A percentile compares a stretch with the other conserved stretches of the same genome.
Evolutionary conservation across 306 rosid genomes (phyloP).

Genomic region (Quillaja saponaria): DNA sequence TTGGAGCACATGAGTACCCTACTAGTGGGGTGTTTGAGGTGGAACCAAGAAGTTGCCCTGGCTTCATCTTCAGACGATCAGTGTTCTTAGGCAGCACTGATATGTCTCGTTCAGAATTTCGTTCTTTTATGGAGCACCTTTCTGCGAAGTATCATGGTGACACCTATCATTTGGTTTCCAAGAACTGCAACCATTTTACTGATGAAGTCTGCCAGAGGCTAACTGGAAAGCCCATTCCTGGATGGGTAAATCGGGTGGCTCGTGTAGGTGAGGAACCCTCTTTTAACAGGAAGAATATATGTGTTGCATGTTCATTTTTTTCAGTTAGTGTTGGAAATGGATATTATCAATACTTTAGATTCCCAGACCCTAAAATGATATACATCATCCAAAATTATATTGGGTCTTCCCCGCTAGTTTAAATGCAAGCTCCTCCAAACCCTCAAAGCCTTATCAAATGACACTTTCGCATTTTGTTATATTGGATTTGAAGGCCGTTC

Average conservation of each 20-base stretch:
- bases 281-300: constrained; percentile 6
- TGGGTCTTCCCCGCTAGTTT: no score
- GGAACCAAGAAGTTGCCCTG: constrained; percentile 95
- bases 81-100: constrained; percentile 79
- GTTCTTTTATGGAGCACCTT: constrained; percentile 70
- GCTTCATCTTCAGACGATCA: constrained; percentile 84
- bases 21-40: constrained; percentile 94
- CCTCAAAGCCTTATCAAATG: no score
- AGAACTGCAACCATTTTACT: constrained; percentile 94
- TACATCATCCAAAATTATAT: no score
- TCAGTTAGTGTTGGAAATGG: neutral
- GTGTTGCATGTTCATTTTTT: constrained; percentile 21
- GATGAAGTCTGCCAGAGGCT: constrained; percentile 80
- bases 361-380: no score
- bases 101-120: constrained; percentile 71
- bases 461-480: neutral
- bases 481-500: constrained; percentile 10
- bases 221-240: constrained; percentile 89
- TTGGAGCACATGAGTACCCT: constrained; percentile 90
- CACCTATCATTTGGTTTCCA: constrained; percentile 89
- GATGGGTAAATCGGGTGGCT: constrained; percentile 96
- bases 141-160: constrained; percentile 86
- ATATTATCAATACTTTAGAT: no score
- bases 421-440: no score
- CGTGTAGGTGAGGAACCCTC: constrained; percentile 67